Evolutionary conservation across 1,139 yeast genomes (phyloP), one percentile per base, ranked within the genome.

Genomic region (Kazachstania sp.): DNA sequence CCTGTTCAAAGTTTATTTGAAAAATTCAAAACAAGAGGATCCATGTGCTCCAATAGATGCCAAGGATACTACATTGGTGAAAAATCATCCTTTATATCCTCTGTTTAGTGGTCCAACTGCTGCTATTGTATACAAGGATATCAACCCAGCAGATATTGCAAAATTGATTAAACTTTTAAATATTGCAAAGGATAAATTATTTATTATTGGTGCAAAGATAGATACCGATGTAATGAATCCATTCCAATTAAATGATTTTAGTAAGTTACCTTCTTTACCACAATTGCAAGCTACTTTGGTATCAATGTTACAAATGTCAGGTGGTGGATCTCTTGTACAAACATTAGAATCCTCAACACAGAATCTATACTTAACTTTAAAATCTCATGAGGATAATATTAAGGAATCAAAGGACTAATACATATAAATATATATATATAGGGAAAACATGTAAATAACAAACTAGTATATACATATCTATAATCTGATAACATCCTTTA

Each of bases 291-390:
- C 85, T 18, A 87, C 88, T 71, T 75, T 92, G 57, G 83, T 86
- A 23, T 95, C 95, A n/a, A 73, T 87, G 51, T 78, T 90, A 64
- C 82, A 90, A 15, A 70, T 84, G 49, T 74, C 86, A 53, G 86
- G 95, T 51, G 97, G 97, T 60, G 94, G 88, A 40, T 95, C 95
- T 3, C 74, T 90, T 64, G 95, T 86, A 6, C 78, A 78, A 67
- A 86, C 95, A 28, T 74, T 90, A 65, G 83, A 85, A 67, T 68
- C 85, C 29, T 72, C 86, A 18, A 70, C 85, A 30, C 79, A 79
- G 55, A 69, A 72, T 51, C 75, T 90, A 57, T 86, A 86, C 59
- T 72, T 88, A 65, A 85, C 95, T 7, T 68, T 88, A 67, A 80
- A 81, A 51, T 73, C 81, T 54, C 81, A 81, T 49, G 61, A 57